These are phyloP conservation scores for Penicillium griseofulvum DNA, from an alignment of 2,329 filamentous ascomycete species.

Conservation along the genomic window DNA sequence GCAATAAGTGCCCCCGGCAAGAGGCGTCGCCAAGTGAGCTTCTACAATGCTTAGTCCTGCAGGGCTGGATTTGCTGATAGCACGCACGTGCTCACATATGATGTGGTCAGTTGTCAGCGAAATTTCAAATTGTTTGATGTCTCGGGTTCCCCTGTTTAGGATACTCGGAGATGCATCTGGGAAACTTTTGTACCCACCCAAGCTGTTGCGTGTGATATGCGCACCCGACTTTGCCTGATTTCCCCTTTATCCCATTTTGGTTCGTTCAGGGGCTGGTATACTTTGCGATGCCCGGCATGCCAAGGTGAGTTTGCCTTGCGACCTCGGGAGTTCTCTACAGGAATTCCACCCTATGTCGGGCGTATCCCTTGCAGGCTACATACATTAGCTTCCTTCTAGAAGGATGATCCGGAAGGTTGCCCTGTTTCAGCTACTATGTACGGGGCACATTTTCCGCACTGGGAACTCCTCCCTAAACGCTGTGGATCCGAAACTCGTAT, in stretches of 20 bases:
- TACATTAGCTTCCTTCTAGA: neutral
- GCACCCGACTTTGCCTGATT: neutral
- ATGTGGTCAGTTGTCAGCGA: neutral
- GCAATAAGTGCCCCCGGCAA: neutral
- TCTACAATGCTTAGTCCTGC: conserved; percentile 4
- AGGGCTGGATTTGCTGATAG: neutral
- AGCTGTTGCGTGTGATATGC: neutral
- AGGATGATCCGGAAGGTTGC: neutral
- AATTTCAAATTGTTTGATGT: neutral
- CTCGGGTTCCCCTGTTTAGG: neutral
- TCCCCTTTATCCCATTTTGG: neutral
- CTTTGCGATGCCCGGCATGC: neutral
- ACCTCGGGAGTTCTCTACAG: neutral
- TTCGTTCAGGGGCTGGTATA: neutral
- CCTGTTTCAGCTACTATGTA: neutral
- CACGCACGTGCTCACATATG: conserved; percentile 5
- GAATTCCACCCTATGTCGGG: neutral
- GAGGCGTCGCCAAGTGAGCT: conserved; percentile 11
- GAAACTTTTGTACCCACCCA: neutral
- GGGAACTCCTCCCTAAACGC: neutral
- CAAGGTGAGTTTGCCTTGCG: no score
- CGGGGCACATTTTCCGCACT: no score
- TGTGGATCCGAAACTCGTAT: neutral
- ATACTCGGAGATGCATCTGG: neutral
- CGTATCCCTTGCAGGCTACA: neutral